Evolutionary conservation across 2,329 filamentous ascomycete genomes (phyloP).

Genomic region (Parascedosporium putredinis): DNA sequence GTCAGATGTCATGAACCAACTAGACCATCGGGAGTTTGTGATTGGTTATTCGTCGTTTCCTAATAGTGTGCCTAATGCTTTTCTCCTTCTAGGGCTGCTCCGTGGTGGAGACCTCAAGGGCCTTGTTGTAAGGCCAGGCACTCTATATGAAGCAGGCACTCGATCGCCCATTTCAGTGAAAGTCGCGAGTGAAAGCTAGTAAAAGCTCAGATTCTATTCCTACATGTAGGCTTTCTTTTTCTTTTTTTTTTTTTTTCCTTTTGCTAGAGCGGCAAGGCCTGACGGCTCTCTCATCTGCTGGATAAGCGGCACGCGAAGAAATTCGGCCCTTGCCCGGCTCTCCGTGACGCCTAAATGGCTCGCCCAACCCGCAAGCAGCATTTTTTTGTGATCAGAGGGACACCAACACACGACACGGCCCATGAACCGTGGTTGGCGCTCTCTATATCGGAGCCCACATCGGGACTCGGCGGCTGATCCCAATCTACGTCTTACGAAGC

Average conservation of each 20-base stretch:
- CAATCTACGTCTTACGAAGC: not conserved
- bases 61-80: too few relatives aligned
- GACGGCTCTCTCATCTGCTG: not conserved
- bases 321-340: not conserved
- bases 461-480: not conserved
- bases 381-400: not conserved
- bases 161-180: too few relatives aligned
- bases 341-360: not conserved
- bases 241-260: too few relatives aligned
- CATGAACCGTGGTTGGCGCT: not conserved
- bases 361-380: not conserved
- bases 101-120: too few relatives aligned
- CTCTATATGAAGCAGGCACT: too few relatives aligned
- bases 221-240: not conserved
- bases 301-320: not conserved
- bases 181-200: too few relatives aligned
- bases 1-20: constrained; percentile 4
- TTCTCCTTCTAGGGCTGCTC: too few relatives aligned
- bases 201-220: too few relatives aligned
- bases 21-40: constrained; percentile 3
- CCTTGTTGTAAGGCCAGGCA: too few relatives aligned
- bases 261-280: not conserved
- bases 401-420: not conserved
- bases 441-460: not conserved
- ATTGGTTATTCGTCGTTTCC: not conserved